A percentile compares a stretch with the other conserved stretches of the same genome.
phyloP scores from a whole-genome alignment of 202 grass and related monocot species.

The Zizania palustris region DNA sequence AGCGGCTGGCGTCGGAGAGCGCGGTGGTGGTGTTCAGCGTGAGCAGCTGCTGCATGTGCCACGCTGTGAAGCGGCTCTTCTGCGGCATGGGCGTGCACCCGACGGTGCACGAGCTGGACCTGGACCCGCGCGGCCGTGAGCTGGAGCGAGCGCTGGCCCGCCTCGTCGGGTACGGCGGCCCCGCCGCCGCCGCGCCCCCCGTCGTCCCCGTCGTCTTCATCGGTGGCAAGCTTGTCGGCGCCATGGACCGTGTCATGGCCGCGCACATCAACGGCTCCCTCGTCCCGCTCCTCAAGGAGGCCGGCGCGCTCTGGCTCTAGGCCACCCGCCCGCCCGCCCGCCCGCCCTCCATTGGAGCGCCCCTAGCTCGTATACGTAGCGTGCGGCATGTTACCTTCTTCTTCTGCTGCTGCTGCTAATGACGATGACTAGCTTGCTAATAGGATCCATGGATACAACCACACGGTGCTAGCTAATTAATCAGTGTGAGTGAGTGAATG shows the following conservation, averaged over 20 bases:
- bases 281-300: slow-evolving; percentile 82
- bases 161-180: slow-evolving; percentile 50
- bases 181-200: slow-evolving; percentile 13
- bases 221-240: slow-evolving; percentile 77
- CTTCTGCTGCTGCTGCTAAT: background rate
- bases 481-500: background rate
- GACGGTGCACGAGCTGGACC: slow-evolving; percentile 80
- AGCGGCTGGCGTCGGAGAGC: slow-evolving; percentile 75
- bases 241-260: slow-evolving; percentile 89
- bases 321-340: background rate
- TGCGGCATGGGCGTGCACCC: slow-evolving; percentile 91
- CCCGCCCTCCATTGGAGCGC: background rate
- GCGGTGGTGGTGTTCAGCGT: slow-evolving; percentile 86
- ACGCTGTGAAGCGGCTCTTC: slow-evolving; percentile 94
- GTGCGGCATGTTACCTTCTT: background rate
- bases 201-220: slow-evolving; percentile 84
- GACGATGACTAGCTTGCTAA: slow-evolving; percentile 6
- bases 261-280: slow-evolving; percentile 85
- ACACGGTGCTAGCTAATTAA: slow-evolving; percentile 26
- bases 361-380: background rate
- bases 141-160: slow-evolving; percentile 61
- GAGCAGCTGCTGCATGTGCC: slow-evolving; percentile 94
- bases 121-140: slow-evolving; percentile 64
- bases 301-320: slow-evolving; percentile 85
- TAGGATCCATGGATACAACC: slow-evolving; percentile 24